Percentiles rank a stretch among this genome's conserved stretches.
Conservation (phyloP, 73 alveolate genomes). For the Uronychia setigera region DNA sequence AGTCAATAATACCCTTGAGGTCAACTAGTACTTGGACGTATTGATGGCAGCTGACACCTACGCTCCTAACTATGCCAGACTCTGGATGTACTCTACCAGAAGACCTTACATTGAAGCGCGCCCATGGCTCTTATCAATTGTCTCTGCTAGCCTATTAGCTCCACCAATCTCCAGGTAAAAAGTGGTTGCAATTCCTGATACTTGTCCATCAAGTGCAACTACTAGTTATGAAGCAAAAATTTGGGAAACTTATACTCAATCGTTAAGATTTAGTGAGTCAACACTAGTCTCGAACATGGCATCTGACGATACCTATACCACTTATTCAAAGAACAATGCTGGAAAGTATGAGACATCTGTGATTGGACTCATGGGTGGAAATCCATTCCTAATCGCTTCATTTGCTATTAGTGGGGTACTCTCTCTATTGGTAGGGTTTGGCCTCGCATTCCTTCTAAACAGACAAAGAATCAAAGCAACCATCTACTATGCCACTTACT, state of each 20-base stretch:
- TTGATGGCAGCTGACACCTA: not conserved
- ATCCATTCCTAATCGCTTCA: slow-evolving; percentile 1
- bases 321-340: not conserved
- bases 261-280: not conserved
- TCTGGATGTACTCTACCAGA: slow-evolving; percentile 14
- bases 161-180: not conserved
- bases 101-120: slow-evolving; percentile 14
- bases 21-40: not conserved
- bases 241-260: not conserved
- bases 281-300: not conserved
- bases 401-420: slow-evolving; percentile 8
- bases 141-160: slow-evolving; percentile 3
- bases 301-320: slow-evolving; percentile 3
- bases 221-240: not conserved
- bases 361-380: slow-evolving; percentile 12
- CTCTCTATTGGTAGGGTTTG: not conserved
- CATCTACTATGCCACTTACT: not conserved
- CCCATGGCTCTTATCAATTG: slow-evolving; percentile 24
- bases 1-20: not conserved
- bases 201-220: not conserved
- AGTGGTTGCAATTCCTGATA: not conserved
- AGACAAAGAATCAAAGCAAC: not conserved
- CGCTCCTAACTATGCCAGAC: slow-evolving; percentile 6
- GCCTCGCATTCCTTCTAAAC: slow-evolving; percentile 4
- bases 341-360: slow-evolving; percentile 3